A percentile compares a stretch with the other conserved stretches of the same genome.
These are phyloP conservation scores for Mycotypha africana DNA, from an alignment of 371 early-diverging fungal species.

Conservation along the genomic window DNA sequence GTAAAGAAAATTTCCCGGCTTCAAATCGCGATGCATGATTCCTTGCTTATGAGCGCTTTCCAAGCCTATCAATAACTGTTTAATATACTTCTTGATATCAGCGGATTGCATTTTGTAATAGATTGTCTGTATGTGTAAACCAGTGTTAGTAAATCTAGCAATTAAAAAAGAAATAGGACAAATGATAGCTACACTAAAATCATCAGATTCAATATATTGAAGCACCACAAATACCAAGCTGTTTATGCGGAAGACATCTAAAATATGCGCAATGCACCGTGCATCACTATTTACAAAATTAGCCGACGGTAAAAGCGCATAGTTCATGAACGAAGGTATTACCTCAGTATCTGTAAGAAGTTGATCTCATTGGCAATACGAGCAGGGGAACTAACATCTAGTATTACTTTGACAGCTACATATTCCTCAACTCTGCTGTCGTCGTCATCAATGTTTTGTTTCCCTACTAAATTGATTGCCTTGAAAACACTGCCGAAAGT, in stretches of 20 bases:
- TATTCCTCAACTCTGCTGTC: conserved; percentile 21
- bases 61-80: conserved; percentile 71
- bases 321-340: too few relatives aligned
- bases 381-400: conserved; percentile 73
- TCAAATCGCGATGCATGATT: conserved; percentile 93
- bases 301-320: too few relatives aligned
- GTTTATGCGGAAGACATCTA: too few relatives aligned
- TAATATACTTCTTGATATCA: conserved; percentile 83
- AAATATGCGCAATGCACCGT: too few relatives aligned
- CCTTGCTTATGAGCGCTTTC: conserved; percentile 64
- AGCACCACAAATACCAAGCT: conserved; percentile 78
- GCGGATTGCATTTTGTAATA: conserved; percentile 57
- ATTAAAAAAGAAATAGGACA: too few relatives aligned
- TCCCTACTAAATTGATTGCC: conserved; percentile 68
- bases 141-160: too few relatives aligned
- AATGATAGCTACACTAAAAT: conserved; percentile 62
- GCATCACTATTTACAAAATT: too few relatives aligned
- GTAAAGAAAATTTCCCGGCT: conserved; percentile 97
- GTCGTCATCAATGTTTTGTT: conserved; percentile 28
- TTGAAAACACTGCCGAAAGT: conserved; percentile 95
- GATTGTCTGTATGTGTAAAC: too few relatives aligned
- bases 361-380: conserved; percentile 83
- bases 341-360: conserved; percentile 68
- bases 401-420: conserved; percentile 90
- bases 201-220: conserved; percentile 79